Conservation (phyloP, 2,329 filamentous ascomycete species). For the Orbilia blumenaviensis region DNA sequence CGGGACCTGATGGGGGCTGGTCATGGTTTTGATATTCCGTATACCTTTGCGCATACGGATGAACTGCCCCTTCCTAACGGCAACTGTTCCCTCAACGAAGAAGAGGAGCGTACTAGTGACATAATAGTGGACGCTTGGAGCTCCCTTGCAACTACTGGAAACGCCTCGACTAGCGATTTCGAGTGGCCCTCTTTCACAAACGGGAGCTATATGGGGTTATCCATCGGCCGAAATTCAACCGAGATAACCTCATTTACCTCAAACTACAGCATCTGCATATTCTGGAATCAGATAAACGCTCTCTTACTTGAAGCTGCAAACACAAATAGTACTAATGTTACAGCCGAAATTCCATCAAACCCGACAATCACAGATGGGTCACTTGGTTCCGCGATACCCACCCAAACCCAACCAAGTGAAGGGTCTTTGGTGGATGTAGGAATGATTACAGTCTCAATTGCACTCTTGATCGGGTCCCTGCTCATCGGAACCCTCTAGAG, state of each 20-base stretch:
- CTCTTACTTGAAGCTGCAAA: conserved; percentile 20
- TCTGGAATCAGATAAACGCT: conserved; percentile 28
- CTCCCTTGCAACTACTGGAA: conserved; percentile 2
- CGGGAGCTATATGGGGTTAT: conserved; percentile 19
- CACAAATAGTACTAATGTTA: conserved; percentile 18
- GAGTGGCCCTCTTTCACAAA: conserved; percentile 33
- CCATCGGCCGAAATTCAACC: conserved; percentile 19
- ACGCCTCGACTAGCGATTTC: conserved; percentile 23
- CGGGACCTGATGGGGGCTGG: conserved; percentile 6
- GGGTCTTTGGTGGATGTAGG: not conserved
- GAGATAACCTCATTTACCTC: not conserved
- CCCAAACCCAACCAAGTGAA: conserved; percentile 1
- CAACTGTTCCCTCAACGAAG: conserved; percentile 1
- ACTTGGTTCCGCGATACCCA: not conserved
- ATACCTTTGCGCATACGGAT: conserved; percentile 10
- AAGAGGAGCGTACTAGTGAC: conserved; percentile 12
- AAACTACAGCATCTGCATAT: conserved; percentile 30
- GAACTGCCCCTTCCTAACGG: conserved; percentile 22
- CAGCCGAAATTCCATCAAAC: not conserved
- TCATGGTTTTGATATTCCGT: conserved; percentile 25
- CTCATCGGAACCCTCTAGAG: not conserved
- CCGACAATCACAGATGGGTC: conserved; percentile 2
- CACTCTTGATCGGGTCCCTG: not conserved
- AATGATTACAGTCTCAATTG: not conserved
- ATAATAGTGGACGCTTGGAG: conserved; percentile 19